Evolutionary conservation across 257 asterid genomes (phyloP).

Genomic region (Avicennia marina): DNA sequence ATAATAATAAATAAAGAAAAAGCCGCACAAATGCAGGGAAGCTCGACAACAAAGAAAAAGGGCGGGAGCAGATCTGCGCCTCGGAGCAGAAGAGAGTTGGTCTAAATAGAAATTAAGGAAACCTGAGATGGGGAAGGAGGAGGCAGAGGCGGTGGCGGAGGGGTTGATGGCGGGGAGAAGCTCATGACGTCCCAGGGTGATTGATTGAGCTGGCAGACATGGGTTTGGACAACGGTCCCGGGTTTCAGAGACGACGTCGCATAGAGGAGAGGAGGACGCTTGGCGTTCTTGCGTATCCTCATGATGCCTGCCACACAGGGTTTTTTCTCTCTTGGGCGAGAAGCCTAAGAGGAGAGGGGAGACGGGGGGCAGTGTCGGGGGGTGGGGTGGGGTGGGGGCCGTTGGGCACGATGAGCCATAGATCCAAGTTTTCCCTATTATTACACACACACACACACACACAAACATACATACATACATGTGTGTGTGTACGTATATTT

Average conservation of each 20-base stretch:
- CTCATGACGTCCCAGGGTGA: conserved; percentile 59
- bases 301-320: no score
- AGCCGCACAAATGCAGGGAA: conserved; percentile 1
- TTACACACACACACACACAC: no score
- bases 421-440: no score
- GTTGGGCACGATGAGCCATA: no score
- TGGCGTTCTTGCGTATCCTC: conserved; percentile 38
- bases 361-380: no score
- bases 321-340: no score
- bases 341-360: no score
- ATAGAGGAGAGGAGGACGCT: conserved; percentile 18
- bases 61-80: conserved; percentile 8
- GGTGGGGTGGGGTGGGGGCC: no score
- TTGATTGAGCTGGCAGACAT: conserved; percentile 29
- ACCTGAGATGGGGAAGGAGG: conserved; percentile 11
- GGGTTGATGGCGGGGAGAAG: conserved; percentile 29
- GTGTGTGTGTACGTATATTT: no score
- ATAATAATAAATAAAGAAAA: not conserved
- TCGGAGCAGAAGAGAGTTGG: not conserved
- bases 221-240: conserved; percentile 9
- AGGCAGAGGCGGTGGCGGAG: conserved; percentile 21
- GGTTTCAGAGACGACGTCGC: conserved; percentile 13
- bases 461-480: no score
- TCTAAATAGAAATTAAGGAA: not conserved
- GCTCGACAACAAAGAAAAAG: not conserved